Evolutionary conservation across 2,329 filamentous ascomycete species (phyloP).

Genomic region (Lizonia empirigonia): DNA sequence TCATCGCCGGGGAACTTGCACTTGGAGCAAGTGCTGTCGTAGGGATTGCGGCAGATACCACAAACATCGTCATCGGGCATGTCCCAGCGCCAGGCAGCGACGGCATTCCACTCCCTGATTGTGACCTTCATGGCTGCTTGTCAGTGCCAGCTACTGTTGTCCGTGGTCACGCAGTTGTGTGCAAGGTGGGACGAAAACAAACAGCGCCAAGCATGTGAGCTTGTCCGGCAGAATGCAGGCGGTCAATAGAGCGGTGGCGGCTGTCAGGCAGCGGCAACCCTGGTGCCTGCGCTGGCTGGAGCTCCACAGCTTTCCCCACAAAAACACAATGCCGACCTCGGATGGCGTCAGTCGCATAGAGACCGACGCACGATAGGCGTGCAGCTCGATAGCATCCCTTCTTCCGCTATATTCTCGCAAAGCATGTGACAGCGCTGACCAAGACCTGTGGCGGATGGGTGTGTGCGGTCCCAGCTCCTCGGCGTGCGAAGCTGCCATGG

Average conservation of each 20-base stretch:
- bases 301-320: constrained; percentile 15
- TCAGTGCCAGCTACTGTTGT: constrained; percentile 12
- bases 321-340: constrained; percentile 13
- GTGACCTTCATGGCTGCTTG: constrained; percentile 81
- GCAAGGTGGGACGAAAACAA: constrained; percentile 26
- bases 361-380: constrained; percentile 2
- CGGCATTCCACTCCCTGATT: constrained; percentile 89
- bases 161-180: constrained; percentile 7
- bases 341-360: constrained; percentile 16
- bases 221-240: constrained; percentile 7
- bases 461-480: constrained; percentile 7
- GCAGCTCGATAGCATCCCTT: not conserved
- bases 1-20: constrained; percentile 98
- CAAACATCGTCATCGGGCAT: constrained; percentile 97
- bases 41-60: constrained; percentile 96
- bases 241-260: constrained; percentile 24
- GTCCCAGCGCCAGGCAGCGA: constrained; percentile 97
- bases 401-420: not conserved
- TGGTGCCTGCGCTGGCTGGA: constrained; percentile 12
- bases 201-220: constrained; percentile 25
- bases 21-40: constrained; percentile 95
- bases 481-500: constrained; percentile 4
- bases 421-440: not conserved
- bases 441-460: constrained; percentile 2
- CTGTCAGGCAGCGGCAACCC: not conserved